These are phyloP conservation scores for Stropharia rugosoannulata DNA, from an alignment of 768 basidiomycete genomes.

Conservation along the genomic window DNA sequence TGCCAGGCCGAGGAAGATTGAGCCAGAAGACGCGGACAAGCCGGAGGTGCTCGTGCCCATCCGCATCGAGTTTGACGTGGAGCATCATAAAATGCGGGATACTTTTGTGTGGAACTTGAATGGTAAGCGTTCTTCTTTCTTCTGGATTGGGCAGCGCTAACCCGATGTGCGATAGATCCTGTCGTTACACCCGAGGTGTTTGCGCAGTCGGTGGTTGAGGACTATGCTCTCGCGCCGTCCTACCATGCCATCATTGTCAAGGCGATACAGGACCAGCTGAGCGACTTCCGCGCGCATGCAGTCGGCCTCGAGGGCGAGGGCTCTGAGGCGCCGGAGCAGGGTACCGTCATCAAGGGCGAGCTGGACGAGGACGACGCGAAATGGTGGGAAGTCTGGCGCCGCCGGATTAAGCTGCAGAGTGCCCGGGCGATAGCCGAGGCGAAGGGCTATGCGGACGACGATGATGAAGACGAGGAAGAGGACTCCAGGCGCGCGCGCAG, in stretches of 20 bases:
- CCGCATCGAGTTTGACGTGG: slow-evolving; percentile 94
- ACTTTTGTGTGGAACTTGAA: slow-evolving; percentile 97
- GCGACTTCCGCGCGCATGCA: slow-evolving; percentile 73
- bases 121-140: slow-evolving; percentile 51
- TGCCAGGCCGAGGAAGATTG: slow-evolving; percentile 59
- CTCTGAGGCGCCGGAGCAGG: slow-evolving; percentile 19
- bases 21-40: slow-evolving; percentile 52
- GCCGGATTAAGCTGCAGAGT: slow-evolving; percentile 35
- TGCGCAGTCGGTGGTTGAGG: slow-evolving; percentile 88
- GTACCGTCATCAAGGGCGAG: slow-evolving; percentile 28
- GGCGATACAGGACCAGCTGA: slow-evolving; percentile 85
- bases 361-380: slow-evolving; percentile 48
- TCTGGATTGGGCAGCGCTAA: neutral
- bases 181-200: slow-evolving; percentile 88
- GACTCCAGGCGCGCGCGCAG: slow-evolving; percentile 1
- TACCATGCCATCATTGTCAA: slow-evolving; percentile 72
- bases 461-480: slow-evolving; percentile 29
- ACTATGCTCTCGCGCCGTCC: slow-evolving; percentile 71
- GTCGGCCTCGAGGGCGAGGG: slow-evolving; percentile 50
- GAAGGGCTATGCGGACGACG: slow-evolving; percentile 20
- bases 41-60: slow-evolving; percentile 90
- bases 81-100: slow-evolving; percentile 91
- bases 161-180: slow-evolving; percentile 56
- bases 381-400: slow-evolving; percentile 79
- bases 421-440: slow-evolving; percentile 23